Evolutionary conservation across 768 basidiomycete species (phyloP).

Genomic region (Dacryopinax spathularia): DNA sequence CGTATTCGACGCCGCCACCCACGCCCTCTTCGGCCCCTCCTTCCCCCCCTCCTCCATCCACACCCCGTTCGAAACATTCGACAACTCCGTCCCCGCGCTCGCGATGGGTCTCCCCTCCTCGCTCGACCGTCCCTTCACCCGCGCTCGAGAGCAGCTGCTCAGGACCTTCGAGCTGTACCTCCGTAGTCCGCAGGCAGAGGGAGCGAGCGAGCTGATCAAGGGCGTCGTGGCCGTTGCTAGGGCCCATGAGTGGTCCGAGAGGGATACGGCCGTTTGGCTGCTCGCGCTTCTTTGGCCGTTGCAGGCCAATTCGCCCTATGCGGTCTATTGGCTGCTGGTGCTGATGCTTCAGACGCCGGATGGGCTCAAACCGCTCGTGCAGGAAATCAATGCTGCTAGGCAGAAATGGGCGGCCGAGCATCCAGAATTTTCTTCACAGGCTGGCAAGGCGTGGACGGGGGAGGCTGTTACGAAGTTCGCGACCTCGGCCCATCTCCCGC

Average conservation of each 20-base stretch:
- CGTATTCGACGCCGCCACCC: conserved; percentile 13
- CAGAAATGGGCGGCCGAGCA: conserved; percentile 7
- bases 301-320: conserved; percentile 17
- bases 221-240: not conserved
- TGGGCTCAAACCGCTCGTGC: conserved; percentile 13
- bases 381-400: conserved; percentile 14
- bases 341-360: conserved; percentile 14
- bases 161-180: conserved; percentile 12
- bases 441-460: not conserved
- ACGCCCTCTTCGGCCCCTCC: conserved; percentile 15
- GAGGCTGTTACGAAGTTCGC: not conserved
- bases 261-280: conserved; percentile 12
- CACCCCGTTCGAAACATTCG: conserved; percentile 14
- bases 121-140: not conserved
- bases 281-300: conserved; percentile 16
- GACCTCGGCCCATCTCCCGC: conserved; percentile 8
- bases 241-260: conserved; percentile 4
- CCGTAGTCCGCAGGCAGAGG: conserved; percentile 7
- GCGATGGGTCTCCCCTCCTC: not conserved
- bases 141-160: conserved; percentile 7
- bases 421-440: too few relatives aligned
- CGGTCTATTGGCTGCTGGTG: conserved; percentile 16
- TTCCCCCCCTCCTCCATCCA: conserved; percentile 11
- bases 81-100: conserved; percentile 11
- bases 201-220: conserved; percentile 12